Percentiles rank a stretch among this genome's conserved stretches.
These are phyloP conservation scores for Brassica juncea DNA, from an alignment of 345 rosid genomes.

Conservation along the genomic window DNA sequence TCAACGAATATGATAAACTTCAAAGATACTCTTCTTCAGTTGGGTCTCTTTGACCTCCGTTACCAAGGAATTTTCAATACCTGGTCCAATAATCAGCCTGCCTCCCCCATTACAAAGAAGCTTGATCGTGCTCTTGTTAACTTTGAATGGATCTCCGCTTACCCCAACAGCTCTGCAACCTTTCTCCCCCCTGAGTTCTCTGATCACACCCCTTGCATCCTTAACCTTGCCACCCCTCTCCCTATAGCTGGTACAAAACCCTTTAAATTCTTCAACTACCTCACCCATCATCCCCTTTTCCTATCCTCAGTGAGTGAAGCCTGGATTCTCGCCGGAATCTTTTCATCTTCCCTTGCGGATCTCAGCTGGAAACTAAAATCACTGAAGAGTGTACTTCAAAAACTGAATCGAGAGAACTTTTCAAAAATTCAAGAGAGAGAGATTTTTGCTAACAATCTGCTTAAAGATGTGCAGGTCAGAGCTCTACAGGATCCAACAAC, in stretches of 20 bases:
- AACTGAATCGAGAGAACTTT: background rate
- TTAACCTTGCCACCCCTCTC: no score
- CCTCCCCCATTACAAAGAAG: background rate
- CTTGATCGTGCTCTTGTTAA: background rate
- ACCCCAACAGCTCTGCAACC: background rate
- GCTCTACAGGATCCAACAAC: background rate
- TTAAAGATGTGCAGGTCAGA: background rate
- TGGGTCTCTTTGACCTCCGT: background rate
- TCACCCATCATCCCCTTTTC: no score
- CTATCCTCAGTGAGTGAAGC: no score
- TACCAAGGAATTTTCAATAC: background rate
- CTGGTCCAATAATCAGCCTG: background rate
- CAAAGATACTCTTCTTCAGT: background rate
- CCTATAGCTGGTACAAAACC: no score
- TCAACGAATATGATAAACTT: background rate
- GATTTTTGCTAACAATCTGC: background rate
- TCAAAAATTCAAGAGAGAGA: background rate
- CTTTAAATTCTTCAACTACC: no score
- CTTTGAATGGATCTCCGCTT: background rate
- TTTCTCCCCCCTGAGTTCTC: background rate
- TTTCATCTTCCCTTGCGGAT: background rate
- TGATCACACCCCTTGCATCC: no score
- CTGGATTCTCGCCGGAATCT: background rate
- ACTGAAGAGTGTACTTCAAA: background rate
- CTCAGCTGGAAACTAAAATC: background rate